Conservation (phyloP, 805 yeast species). For the Candida sanyiensis region DNA sequence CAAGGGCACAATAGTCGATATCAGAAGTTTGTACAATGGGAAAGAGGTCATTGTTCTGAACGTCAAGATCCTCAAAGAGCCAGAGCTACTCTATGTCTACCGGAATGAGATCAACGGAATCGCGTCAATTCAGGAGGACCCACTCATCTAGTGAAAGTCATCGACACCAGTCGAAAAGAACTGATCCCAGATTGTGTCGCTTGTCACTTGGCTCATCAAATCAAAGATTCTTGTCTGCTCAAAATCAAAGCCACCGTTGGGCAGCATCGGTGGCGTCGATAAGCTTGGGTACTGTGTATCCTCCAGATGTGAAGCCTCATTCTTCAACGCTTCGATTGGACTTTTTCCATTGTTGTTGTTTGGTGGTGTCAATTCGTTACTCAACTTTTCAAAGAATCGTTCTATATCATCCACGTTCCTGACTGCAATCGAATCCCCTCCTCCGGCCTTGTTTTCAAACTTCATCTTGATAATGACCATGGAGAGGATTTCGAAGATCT, state of each 20-base stretch:
- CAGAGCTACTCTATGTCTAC: constrained; percentile 2
- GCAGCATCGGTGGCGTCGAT: constrained; percentile 20
- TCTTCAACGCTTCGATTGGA: constrained; percentile 3
- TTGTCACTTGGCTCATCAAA: constrained; percentile 51
- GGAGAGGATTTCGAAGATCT: constrained; percentile 63
- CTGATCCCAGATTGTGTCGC: constrained; percentile 65
- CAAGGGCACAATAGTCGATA: constrained; percentile 19
- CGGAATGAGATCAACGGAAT: neutral
- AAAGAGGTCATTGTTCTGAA: constrained; percentile 6
- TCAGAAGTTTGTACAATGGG: constrained; percentile 17
- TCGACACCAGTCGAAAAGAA: constrained; percentile 32
- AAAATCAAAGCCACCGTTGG: constrained; percentile 13
- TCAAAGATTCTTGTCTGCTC: constrained; percentile 57
- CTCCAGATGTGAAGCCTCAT: constrained; percentile 5
- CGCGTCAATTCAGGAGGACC: constrained; percentile 8
- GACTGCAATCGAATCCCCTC: constrained; percentile 5
- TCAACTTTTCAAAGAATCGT: constrained; percentile 21
- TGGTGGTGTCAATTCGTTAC: constrained; percentile 17
- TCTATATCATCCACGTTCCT: constrained; percentile 21
- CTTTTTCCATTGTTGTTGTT: constrained; percentile 3
- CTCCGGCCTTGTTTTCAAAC: constrained; percentile 28
- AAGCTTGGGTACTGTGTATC: constrained; percentile 21
- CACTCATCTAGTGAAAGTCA: constrained; percentile 3
- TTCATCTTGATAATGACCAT: constrained; percentile 64
- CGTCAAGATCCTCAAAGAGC: constrained; percentile 10